Conservation (phyloP, 2,329 filamentous ascomycete species). For the Arthrobotrys musiformis region DNA sequence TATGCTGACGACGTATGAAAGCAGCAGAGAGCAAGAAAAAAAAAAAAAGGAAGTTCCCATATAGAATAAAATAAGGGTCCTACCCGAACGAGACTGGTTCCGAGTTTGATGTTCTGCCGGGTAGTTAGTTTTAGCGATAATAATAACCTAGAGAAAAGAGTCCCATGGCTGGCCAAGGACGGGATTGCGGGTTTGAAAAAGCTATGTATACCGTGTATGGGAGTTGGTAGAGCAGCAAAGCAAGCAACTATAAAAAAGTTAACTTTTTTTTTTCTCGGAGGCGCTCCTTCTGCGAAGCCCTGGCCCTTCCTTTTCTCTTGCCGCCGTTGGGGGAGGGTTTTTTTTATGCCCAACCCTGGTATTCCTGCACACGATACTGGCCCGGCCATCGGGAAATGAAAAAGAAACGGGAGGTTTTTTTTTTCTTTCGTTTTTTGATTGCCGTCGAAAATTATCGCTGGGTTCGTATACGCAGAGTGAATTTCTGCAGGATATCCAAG, state of each 20-base stretch:
- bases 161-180: too few species aligned
- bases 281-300: constrained; percentile 45
- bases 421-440: constrained; percentile 1
- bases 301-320: constrained; percentile 28
- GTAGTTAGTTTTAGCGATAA: constrained; percentile 9
- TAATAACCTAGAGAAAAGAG: too few species aligned
- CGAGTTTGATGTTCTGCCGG: neutral
- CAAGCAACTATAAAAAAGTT: constrained; percentile 22
- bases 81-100: constrained; percentile 44
- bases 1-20: too few species aligned
- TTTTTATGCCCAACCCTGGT: constrained; percentile 41
- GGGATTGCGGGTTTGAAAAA: too few species aligned
- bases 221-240: too few species aligned
- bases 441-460: neutral
- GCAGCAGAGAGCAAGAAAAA: too few species aligned
- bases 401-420: constrained; percentile 46
- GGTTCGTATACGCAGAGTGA: neutral
- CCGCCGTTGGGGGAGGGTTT: constrained; percentile 35
- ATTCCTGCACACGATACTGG: constrained; percentile 43
- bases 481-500: constrained; percentile 6
- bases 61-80: constrained; percentile 26
- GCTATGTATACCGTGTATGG: neutral
- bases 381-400: constrained; percentile 46
- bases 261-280: constrained; percentile 26
- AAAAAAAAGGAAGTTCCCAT: constrained; percentile 4